phyloP scores from a whole-genome alignment of 2,329 filamentous ascomycete species.

The Fusarium coffeatum region DNA sequence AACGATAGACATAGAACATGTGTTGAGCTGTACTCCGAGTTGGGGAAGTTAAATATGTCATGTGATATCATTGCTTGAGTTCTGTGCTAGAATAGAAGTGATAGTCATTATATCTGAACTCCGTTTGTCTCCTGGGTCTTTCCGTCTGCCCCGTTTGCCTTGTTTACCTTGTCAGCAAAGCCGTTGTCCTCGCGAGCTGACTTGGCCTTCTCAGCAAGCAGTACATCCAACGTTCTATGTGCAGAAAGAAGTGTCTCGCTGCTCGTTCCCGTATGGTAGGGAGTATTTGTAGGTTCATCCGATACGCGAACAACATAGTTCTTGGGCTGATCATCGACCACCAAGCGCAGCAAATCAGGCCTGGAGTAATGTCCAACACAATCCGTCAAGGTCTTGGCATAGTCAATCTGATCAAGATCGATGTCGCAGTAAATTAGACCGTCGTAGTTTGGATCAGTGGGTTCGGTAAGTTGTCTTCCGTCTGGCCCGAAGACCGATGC shows the following conservation, averaged over 20 bases:
- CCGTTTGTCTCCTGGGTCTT: not conserved
- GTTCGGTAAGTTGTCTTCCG: constrained; percentile 45
- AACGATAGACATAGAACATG: not conserved
- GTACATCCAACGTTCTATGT: not conserved
- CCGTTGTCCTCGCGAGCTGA: not conserved
- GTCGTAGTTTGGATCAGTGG: constrained; percentile 45
- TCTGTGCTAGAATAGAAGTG: not conserved
- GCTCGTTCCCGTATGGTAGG: constrained; percentile 2
- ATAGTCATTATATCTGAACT: not conserved
- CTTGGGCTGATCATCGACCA: not conserved
- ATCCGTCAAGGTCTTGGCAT: constrained; percentile 51
- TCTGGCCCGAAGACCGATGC: constrained; percentile 49
- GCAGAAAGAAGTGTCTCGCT: not conserved
- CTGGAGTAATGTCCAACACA: constrained; percentile 50
- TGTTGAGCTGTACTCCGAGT: too few relatives aligned
- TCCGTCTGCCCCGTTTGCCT: not conserved
- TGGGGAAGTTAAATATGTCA: not conserved
- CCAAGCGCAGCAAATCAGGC: constrained; percentile 54
- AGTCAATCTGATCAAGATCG: constrained; percentile 42
- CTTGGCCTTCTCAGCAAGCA: not conserved
- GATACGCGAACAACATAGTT: not conserved
- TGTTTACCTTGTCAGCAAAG: not conserved
- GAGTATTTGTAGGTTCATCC: not conserved
- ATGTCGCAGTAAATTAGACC: constrained; percentile 54
- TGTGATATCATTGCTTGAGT: not conserved